Evolutionary conservation across 192 early-diverging fungal species (phyloP), one percentile per base, ranked within the genome.

Genomic region (Mortierella antarctica): DNA sequence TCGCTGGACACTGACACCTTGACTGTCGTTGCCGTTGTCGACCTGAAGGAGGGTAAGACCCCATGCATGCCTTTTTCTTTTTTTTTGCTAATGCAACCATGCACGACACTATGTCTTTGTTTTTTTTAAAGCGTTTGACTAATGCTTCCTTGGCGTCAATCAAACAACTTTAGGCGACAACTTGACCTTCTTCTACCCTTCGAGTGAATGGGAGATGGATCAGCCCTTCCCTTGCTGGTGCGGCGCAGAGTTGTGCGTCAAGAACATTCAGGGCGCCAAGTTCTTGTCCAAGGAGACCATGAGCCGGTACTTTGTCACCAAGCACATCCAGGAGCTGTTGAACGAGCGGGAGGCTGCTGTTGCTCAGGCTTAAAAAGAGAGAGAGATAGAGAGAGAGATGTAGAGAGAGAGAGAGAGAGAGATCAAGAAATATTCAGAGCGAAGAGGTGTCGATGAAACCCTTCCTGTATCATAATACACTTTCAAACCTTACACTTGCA

Each of bases 191-290:
- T 88, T 88, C 72, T 89, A 89, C 67, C 87, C 87, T 46, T 86
- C 88, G n/a, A 88, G 87, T 52, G 88, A 89, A 68, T 89, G 88
- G 88, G 88, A 89, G 58, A 89, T 89, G 88, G 87, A 84, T 73
- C 85, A 89, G 76, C 86, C 88, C 9, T 89, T 89, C 58, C 68
- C 82, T 39, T 89, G 88, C 70, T 88, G 88, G 87, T 89, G 88
- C 57, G 86, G 87, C 31, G 60, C 85, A 9, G 54, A 64, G 5
- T 56, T 83, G 84, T 89, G 88, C 53, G 82, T 89, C 61, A 83
- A 85, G 72, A 80, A 21, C 47, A 84, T 89, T 21, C 69, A 81
- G 53, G 88, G 88, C 15, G 88, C 88, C 40, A 84, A 82, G 41
- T 65, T 83, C 65, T 48, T 89, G 31, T 62, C 86, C 40, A 67